Conservation (phyloP, 345 rosid genomes). For the Populus alba region DNA sequence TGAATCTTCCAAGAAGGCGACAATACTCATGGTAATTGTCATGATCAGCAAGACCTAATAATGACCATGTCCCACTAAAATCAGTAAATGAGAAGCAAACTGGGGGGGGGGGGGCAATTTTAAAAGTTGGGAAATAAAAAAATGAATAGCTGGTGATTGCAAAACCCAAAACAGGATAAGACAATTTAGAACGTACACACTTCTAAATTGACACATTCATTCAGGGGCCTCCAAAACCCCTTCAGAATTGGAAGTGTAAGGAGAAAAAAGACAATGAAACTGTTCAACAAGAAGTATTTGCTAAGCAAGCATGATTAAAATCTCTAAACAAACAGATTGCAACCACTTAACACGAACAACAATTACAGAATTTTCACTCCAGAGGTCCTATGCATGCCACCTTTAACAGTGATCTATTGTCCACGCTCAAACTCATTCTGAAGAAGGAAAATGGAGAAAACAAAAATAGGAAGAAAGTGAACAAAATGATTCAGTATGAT, state of each 20-base stretch:
- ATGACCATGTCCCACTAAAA: constrained; percentile 12
- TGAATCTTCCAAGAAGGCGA: constrained; percentile 97
- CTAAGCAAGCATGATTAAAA: constrained; percentile 5
- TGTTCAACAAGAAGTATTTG: background rate
- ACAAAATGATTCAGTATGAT: too few species aligned
- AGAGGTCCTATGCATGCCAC: background rate
- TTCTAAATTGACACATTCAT: background rate
- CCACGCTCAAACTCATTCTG: background rate
- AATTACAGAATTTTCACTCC: background rate
- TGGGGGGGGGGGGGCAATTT: background rate
- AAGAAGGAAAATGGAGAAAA: background rate
- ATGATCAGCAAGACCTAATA: constrained; percentile 97
- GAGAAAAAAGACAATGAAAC: background rate
- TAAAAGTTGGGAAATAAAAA: background rate
- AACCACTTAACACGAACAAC: background rate
- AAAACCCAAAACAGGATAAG: background rate
- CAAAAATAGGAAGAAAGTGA: background rate
- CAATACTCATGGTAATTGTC: constrained; percentile 98
- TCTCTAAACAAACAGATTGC: background rate
- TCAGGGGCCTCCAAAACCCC: background rate
- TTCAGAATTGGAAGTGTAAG: background rate
- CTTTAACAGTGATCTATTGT: background rate
- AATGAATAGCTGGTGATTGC: background rate
- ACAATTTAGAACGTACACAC: background rate
- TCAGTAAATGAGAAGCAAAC: background rate